Conservation (phyloP, 192 early-diverging fungal genomes). For the Backusella circina region DNA sequence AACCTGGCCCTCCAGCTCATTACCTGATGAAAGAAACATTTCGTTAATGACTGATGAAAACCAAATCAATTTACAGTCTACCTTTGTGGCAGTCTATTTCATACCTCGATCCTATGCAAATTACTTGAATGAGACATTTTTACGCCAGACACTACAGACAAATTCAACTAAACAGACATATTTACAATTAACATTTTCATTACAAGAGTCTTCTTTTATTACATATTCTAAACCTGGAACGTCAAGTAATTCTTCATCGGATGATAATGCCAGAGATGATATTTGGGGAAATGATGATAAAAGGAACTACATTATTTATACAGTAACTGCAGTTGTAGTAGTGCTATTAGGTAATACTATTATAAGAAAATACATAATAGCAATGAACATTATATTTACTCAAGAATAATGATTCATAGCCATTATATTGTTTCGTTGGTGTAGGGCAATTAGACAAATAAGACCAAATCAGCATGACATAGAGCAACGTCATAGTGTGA, state of each 20-base stretch:
- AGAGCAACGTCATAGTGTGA: background rate
- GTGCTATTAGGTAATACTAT: background rate
- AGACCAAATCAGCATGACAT: background rate
- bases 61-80: background rate
- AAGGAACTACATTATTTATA: constrained; percentile 2
- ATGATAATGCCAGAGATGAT: background rate
- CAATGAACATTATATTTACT: background rate
- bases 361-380: background rate
- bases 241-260: background rate
- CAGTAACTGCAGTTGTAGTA: background rate
- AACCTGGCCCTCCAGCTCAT: background rate
- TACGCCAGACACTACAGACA: background rate
- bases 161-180: constrained; percentile 2
- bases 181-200: constrained; percentile 11
- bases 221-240: background rate
- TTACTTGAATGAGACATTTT: background rate
- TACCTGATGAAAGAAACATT: constrained; percentile 13
- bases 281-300: background rate
- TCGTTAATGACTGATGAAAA: constrained; percentile 21
- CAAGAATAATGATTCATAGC: background rate
- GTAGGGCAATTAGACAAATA: background rate
- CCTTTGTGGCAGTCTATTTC: constrained; percentile 27
- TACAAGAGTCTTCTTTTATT: constrained; percentile 3
- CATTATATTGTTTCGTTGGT: background rate
- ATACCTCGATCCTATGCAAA: constrained; percentile 10